Evolutionary conservation across 148 eudicot species (phyloP).

Genomic region (Rhododendron simsii): DNA sequence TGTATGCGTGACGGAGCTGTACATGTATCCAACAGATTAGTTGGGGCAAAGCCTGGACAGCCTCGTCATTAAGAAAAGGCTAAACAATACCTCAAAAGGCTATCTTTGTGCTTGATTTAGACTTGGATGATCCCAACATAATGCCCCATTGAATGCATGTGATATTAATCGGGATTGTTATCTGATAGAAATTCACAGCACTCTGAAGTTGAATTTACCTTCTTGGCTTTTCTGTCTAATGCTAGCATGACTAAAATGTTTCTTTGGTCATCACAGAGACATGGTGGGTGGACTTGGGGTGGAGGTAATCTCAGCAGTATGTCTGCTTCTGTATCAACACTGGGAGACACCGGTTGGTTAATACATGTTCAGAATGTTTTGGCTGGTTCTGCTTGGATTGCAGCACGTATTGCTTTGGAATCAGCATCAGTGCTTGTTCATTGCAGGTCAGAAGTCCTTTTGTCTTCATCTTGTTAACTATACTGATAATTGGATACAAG

Average conservation of each 20-base stretch:
- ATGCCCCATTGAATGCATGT: not conserved
- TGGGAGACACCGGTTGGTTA: conserved; percentile 97
- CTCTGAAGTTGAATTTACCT: not conserved
- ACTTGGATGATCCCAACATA: not conserved
- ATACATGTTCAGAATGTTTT: conserved; percentile 91
- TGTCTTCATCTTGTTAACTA: not conserved
- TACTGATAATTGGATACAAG: not conserved
- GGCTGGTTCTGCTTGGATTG: conserved; percentile 99
- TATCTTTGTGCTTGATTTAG: not conserved
- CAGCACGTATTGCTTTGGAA: conserved; percentile 88
- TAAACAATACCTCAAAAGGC: not conserved
- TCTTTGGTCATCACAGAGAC: conserved; percentile 51
- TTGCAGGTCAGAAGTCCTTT: conserved; percentile 65
- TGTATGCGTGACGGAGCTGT: not conserved
- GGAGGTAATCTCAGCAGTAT: conserved; percentile 97
- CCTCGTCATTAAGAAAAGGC: not conserved
- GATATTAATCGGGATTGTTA: not conserved
- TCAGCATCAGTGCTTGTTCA: conserved; percentile 98
- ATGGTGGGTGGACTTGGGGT: conserved; percentile 97
- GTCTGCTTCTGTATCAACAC: conserved; percentile 98
- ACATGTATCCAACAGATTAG: not conserved
- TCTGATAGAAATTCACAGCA: not conserved
- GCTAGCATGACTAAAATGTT: not conserved
- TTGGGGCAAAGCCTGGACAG: not conserved
- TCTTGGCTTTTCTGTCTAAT: not conserved